These are phyloP conservation scores for Clitopilus passeckerianus DNA, from an alignment of 768 basidiomycete genomes.

Conservation along the genomic window DNA sequence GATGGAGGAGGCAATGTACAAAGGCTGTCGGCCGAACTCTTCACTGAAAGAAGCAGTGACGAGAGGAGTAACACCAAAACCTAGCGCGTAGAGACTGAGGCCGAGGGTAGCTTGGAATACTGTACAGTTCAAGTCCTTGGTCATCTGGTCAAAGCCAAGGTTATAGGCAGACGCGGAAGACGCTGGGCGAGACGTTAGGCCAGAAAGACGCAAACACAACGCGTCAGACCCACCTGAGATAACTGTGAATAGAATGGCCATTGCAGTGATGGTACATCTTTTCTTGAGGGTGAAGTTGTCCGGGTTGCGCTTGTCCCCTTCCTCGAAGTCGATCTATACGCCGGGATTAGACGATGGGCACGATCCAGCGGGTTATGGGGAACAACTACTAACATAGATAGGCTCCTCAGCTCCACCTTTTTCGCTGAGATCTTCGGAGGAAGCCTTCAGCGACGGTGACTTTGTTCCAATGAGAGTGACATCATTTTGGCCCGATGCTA, in stretches of 20 bases:
- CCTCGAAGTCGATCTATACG: slow-evolving; percentile 19
- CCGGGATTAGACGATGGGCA: neutral
- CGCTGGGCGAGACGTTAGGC: slow-evolving; percentile 25
- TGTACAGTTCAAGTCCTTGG: slow-evolving; percentile 39
- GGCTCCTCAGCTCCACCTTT: neutral
- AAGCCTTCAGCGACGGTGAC: neutral
- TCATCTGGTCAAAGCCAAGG: slow-evolving; percentile 56
- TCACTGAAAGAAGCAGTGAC: slow-evolving; percentile 68
- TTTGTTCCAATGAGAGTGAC: neutral
- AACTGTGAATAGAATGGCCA: slow-evolving; percentile 18
- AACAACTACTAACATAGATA: slow-evolving; percentile 12
- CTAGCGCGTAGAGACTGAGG: slow-evolving; percentile 49
- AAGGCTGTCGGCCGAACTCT: slow-evolving; percentile 61
- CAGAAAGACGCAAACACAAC: neutral
- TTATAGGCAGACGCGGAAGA: slow-evolving; percentile 47
- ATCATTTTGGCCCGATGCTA: slow-evolving; percentile 22
- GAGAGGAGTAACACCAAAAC: slow-evolving; percentile 60
- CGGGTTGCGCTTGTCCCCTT: slow-evolving; percentile 18
- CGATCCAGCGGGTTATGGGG: too few relatives aligned
- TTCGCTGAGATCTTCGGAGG: neutral
- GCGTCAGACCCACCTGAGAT: neutral
- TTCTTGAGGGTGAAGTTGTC: slow-evolving; percentile 13
- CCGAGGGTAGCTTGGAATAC: slow-evolving; percentile 42
- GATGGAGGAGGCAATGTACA: slow-evolving; percentile 48
- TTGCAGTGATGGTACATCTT: slow-evolving; percentile 28